These are phyloP conservation scores for Chalciporus piperatus DNA, from an alignment of 768 basidiomycete genomes.

Conservation along the genomic window DNA sequence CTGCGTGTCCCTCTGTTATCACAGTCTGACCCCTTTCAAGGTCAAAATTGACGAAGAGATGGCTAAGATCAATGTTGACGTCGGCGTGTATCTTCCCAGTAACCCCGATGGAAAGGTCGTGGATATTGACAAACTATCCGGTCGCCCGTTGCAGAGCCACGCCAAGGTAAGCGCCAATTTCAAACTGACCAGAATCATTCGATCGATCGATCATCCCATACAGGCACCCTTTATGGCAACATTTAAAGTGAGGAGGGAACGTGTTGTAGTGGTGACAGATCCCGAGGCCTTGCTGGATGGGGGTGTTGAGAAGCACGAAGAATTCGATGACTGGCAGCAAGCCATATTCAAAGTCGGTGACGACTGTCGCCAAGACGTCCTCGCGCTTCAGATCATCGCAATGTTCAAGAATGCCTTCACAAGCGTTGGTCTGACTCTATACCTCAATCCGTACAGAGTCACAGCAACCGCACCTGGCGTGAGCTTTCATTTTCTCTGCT, in stretches of 20 bases:
- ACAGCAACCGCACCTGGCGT: conserved; percentile 97
- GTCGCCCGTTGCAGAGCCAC: conserved; percentile 93
- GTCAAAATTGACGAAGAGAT: conserved; percentile 99
- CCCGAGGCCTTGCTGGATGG: conserved; percentile 72
- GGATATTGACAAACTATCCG: conserved; percentile 97
- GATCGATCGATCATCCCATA: conserved; percentile 2
- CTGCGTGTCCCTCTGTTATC: background rate
- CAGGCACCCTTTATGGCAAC: conserved; percentile 99
- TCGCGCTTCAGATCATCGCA: conserved; percentile 94
- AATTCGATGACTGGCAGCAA: conserved; percentile 93
- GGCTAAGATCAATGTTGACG: conserved; percentile 89
- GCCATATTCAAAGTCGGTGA: conserved; percentile 99
- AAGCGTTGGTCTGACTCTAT: conserved; percentile 81
- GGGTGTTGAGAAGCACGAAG: conserved; percentile 53
- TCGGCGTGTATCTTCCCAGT: conserved; percentile 96
- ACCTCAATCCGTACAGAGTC: conserved; percentile 94
- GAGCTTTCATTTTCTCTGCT: conserved; percentile 30
- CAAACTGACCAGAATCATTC: background rate
- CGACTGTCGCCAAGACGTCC: conserved; percentile 97
- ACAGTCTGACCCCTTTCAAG: conserved; percentile 36
- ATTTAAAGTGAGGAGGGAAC: conserved; percentile 94
- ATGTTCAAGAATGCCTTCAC: conserved; percentile 99
- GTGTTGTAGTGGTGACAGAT: conserved; percentile 61
- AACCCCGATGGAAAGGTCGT: conserved; percentile 96
- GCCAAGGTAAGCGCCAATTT: conserved; percentile 67